Conservation (phyloP, 805 yeast species). For the Monosporozyma servazzii region DNA sequence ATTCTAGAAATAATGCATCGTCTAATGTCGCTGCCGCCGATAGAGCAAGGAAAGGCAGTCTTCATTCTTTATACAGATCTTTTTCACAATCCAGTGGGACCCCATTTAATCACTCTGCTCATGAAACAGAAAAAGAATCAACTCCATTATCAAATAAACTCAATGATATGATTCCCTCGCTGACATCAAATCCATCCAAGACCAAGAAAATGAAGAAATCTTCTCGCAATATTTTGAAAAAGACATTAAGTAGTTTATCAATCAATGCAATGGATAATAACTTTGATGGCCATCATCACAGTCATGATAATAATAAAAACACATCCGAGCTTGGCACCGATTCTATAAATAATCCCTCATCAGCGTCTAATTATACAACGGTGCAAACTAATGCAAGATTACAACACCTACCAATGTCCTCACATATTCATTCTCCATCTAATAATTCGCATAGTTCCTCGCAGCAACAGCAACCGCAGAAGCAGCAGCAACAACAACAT, state of each 20-base stretch:
- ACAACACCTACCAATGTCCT: not conserved
- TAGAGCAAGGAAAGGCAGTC: not conserved
- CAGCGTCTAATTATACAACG: not conserved
- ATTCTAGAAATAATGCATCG: not conserved
- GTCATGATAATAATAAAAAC: not conserved
- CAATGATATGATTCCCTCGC: not conserved
- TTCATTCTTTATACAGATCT: not conserved
- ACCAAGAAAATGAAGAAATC: not conserved
- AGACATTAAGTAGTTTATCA: conserved; percentile 22
- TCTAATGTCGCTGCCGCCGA: not conserved
- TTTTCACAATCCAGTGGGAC: not conserved
- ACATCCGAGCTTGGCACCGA: not conserved
- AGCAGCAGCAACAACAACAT: not conserved
- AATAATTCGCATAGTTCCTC: not conserved
- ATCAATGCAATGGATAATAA: conserved; percentile 5
- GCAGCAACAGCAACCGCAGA: not conserved
- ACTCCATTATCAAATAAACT: not conserved
- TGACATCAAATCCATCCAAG: not conserved
- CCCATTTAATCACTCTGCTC: not conserved
- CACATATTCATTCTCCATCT: not conserved
- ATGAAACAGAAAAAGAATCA: not conserved
- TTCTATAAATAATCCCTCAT: not conserved
- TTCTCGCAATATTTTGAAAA: conserved; percentile 5
- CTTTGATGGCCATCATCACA: not conserved
- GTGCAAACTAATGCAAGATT: not conserved